These are phyloP conservation scores for Hericium rajendrae DNA, from an alignment of 768 basidiomycete species.

Conservation along the genomic window DNA sequence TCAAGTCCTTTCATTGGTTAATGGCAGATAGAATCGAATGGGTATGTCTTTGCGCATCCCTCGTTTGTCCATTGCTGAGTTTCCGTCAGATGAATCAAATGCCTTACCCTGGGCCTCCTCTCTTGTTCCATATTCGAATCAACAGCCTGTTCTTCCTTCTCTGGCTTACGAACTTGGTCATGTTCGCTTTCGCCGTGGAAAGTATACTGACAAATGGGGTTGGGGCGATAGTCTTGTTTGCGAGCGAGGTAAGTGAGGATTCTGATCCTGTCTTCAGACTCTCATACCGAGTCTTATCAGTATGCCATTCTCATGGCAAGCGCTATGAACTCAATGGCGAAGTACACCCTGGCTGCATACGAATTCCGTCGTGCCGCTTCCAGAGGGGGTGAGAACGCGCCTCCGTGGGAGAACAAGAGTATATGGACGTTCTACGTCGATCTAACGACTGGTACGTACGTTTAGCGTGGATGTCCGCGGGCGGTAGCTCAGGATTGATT, in stretches of 20 bases:
- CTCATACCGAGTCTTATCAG: conserved; percentile 29
- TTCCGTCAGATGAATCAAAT: conserved; percentile 86
- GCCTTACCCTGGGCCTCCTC: conserved; percentile 75
- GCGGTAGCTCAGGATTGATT: conserved; percentile 1
- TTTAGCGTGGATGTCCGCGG: neutral
- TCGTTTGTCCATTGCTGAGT: neutral
- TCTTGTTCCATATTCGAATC: conserved; percentile 82
- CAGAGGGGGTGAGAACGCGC: conserved; percentile 74
- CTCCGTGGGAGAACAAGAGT: conserved; percentile 96
- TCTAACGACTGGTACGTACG: conserved; percentile 65
- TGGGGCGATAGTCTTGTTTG: conserved; percentile 90
- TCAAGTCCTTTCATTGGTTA: conserved; percentile 98
- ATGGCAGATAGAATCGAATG: conserved; percentile 93
- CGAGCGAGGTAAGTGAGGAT: conserved; percentile 63
- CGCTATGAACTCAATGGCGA: conserved; percentile 64
- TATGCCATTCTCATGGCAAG: conserved; percentile 85
- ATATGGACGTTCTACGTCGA: conserved; percentile 97
- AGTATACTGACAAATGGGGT: conserved; percentile 72
- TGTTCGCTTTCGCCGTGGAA: conserved; percentile 76
- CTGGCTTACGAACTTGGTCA: conserved; percentile 61
- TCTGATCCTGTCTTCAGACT: conserved; percentile 2
- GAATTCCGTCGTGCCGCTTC: conserved; percentile 74
- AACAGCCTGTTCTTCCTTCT: conserved; percentile 63
- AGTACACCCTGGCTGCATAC: conserved; percentile 73
- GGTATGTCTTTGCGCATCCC: conserved; percentile 39